These are phyloP conservation scores for Neurospora sp. DNA, from an alignment of 495 filamentous ascomycete genomes.

Conservation along the genomic window DNA sequence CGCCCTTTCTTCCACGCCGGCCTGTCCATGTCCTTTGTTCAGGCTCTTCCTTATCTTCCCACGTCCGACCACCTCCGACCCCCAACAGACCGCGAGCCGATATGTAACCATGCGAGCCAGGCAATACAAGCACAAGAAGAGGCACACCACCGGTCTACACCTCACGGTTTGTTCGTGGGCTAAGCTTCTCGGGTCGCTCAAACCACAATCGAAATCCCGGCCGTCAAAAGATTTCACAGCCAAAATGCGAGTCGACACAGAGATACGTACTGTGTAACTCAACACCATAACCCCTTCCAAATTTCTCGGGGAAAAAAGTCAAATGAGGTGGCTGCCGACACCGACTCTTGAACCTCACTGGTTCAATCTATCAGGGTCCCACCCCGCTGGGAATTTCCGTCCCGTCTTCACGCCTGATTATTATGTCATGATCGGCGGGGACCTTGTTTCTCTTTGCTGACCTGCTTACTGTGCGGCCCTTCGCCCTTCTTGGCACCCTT, in stretches of 20 bases:
- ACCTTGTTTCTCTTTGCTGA: background rate
- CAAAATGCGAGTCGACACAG: background rate
- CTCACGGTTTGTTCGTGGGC: background rate
- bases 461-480: background rate
- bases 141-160: background rate
- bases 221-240: background rate
- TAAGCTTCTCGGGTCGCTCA: background rate
- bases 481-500: background rate
- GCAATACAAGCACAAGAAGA: background rate
- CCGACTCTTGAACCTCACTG: background rate
- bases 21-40: background rate
- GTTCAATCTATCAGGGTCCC: background rate
- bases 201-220: background rate
- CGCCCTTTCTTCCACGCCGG: background rate
- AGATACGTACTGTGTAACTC: background rate
- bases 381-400: background rate
- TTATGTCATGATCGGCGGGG: slow-evolving; percentile 11
- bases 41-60: background rate
- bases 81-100: background rate
- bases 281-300: background rate
- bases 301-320: background rate
- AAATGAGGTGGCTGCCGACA: background rate
- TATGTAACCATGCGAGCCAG: background rate
- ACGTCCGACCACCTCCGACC: background rate
- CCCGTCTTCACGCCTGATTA: background rate